Percentiles rank a stretch among this genome's conserved stretches.
These are phyloP conservation scores for Harringtonia aguacate DNA, from an alignment of 2,329 filamentous ascomycete species.

Conservation along the genomic window DNA sequence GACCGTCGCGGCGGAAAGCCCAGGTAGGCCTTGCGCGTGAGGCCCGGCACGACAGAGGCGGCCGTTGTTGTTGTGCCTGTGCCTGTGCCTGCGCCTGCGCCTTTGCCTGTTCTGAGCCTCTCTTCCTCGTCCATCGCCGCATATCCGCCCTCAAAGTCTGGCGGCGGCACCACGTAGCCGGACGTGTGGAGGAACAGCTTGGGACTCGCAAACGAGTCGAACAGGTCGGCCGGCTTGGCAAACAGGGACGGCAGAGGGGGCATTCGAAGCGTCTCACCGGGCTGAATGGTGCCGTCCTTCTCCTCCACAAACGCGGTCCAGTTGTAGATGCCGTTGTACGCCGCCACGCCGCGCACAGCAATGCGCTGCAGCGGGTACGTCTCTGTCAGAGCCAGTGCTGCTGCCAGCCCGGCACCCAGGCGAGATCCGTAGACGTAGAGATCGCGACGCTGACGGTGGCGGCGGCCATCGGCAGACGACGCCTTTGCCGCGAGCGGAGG, in stretches of 20 bases:
- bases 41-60: conserved; percentile 5
- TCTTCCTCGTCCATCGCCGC: conserved; percentile 1
- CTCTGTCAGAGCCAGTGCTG: conserved; percentile 47
- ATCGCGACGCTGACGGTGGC: conserved; percentile 19
- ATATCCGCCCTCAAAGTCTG: conserved; percentile 11
- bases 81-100: too few relatives aligned
- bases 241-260: conserved; percentile 29
- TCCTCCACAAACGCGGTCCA: conserved; percentile 43
- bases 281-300: conserved; percentile 14
- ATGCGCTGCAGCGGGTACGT: conserved; percentile 29
- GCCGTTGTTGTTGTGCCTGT: conserved; percentile 6
- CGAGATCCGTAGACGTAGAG: conserved; percentile 45
- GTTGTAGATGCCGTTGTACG: conserved; percentile 52
- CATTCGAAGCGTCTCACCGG: conserved; percentile 24
- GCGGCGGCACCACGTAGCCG: conserved; percentile 32
- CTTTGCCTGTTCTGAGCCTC: too few relatives aligned
- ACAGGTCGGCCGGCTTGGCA: conserved; percentile 33
- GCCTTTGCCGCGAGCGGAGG: conserved; percentile 16
- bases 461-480: background rate
- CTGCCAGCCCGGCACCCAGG: conserved; percentile 46
- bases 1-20: conserved; percentile 37
- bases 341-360: conserved; percentile 41
- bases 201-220: conserved; percentile 50
- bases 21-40: conserved; percentile 30
- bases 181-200: conserved; percentile 47